Evolutionary conservation across 495 filamentous ascomycete species (phyloP), one percentile per base, ranked within the genome.

Genomic region (Xylaria acuta): DNA sequence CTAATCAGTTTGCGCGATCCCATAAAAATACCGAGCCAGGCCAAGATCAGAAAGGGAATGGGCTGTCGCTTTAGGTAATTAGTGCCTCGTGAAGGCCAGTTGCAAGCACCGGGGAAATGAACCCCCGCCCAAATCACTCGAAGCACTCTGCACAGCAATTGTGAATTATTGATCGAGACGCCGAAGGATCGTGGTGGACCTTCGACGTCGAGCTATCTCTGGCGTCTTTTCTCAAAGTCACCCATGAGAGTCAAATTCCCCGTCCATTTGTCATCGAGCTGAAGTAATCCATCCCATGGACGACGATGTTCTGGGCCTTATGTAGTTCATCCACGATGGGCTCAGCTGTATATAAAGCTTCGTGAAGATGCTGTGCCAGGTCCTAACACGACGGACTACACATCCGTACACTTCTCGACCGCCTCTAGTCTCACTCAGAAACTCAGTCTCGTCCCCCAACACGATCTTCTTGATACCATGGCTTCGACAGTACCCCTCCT

Each of bases 231-330:
- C 27, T 45, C 6, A 5, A 36, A 12, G 5, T 14, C 25, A 18
- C 18, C n/a, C 25, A 6, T 20, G 2, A 30, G 56, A 22, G 45
- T 40, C 45, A 30, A 45, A 36, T 67, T 56, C 70, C 47, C 25
- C 9, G 12, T 18, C 45, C 25, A 68, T 75, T 79, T 77, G 69
- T 79, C 75, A 75, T 74, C n/a, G 54, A 47, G 43, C 47, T 73
- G 71, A 69, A 66, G n/a, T 36, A 40, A 62, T 53, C 58, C 49
- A 58, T 71, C 20, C 11, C 27, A 22, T 45, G 63, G 49, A 67
- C 16, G 18, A 36, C 27, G 25, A 64, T 51, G 9, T 20, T 12
- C 30, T 38, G 20, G 58, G 8, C 34, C 34, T 12, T 11, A 38
- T 41, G 43, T 45, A n/a, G 49, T 43, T 3, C 36, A 11, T 45